Conservation (phyloP, 805 yeast genomes). For the Yarrowia alimentaria region DNA sequence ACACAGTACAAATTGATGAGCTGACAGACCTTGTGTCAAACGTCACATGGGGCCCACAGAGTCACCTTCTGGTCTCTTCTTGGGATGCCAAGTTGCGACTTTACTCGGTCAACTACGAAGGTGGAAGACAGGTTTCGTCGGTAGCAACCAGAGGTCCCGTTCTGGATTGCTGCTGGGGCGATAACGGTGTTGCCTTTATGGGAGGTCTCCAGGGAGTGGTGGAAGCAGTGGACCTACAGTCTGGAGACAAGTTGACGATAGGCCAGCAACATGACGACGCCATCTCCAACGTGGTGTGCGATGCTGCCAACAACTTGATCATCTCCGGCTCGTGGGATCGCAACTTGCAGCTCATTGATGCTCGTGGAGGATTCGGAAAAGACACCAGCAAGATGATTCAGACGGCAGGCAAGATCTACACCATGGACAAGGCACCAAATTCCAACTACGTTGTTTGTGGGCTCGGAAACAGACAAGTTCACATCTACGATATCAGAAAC, state of each 20-base stretch:
- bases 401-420: constrained; percentile 53
- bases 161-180: constrained; percentile 38
- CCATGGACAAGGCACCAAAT: constrained; percentile 55
- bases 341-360: constrained; percentile 49
- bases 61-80: constrained; percentile 50
- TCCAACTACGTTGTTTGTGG: constrained; percentile 49
- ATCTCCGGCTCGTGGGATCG: constrained; percentile 67
- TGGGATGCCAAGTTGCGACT: constrained; percentile 57
- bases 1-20: constrained; percentile 29
- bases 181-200: constrained; percentile 41
- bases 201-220: constrained; percentile 60
- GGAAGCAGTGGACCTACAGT: constrained; percentile 52
- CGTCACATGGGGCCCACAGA: constrained; percentile 43
- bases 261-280: constrained; percentile 45
- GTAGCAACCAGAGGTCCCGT: constrained; percentile 39
- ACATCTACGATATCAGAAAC: constrained; percentile 57
- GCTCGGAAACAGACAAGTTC: constrained; percentile 51
- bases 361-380: constrained; percentile 35
- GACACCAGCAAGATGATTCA: constrained; percentile 30
- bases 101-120: constrained; percentile 42
- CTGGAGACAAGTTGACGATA: constrained; percentile 36
- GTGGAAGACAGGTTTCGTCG: constrained; percentile 27
- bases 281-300: constrained; percentile 41
- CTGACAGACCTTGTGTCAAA: constrained; percentile 48
- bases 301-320: constrained; percentile 40